Base-by-base conservation (phyloP, 495 filamentous ascomycete species). In the Podospora pseudocomata region DNA sequence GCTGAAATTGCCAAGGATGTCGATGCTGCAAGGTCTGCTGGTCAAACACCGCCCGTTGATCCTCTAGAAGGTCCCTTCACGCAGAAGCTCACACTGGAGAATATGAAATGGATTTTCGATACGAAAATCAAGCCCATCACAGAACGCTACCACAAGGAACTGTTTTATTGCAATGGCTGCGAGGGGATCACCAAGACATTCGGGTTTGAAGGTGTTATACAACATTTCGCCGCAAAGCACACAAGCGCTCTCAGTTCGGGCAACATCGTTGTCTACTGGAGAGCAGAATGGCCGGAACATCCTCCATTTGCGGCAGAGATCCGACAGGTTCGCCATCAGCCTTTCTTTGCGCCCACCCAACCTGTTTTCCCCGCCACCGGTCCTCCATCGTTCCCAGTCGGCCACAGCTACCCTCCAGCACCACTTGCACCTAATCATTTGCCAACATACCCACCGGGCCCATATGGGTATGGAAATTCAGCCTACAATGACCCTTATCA, bases 81-180 rank as follows among this genome's bases (percentile, higher is more conserved):
- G 2, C 80, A 82, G 69, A 87, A 83, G 70, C 75, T 93, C 59
- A 89, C 89, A 1, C 80, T 94, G 67, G 91, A 93, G 72, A 92
- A 92, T 74, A 92, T 94, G 91, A 93, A 91, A 76, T 94, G 88
- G 87, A 80, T 93, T 32, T 92, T 89, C 69, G 90, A 93, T 68
- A 87, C 82, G 66, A 92, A 92, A 75, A 82, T 94, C 72, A 89
- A 87, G 70, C 86, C 87, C 5, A 71, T 84, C 30, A 91, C 89
- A 0, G 88, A 90, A 66, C 68, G 77, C 18, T 83, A 83, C 67
- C 77, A 81, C 65, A 90, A 88, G 71, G 90, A 93, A 68, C 75
- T 92, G 15, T 93, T 94, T 75, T 85, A 89, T 66, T 94, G 91
- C 76, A 88, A 86, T 73, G 85, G 81, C 23, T 92, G 90, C 70